Percentiles rank a stretch among this genome's conserved stretches.
phyloP scores from a whole-genome alignment of 2,329 filamentous ascomycete genomes.

The Neurospora crassa region DNA sequence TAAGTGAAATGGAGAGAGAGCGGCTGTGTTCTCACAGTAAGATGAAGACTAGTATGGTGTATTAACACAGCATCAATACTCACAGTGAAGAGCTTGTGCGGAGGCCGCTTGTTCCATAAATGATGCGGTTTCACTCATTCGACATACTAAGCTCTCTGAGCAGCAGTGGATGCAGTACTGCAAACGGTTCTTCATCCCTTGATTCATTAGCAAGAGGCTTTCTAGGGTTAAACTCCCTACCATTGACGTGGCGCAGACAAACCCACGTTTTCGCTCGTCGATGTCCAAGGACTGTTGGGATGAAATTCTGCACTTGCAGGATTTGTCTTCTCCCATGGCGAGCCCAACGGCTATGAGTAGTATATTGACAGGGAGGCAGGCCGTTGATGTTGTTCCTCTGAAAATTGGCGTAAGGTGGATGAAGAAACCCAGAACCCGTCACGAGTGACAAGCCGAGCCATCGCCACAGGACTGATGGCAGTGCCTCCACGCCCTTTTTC shows the following conservation, averaged over 20 bases:
- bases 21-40: neutral
- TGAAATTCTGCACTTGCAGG: neutral
- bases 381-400: too few relatives aligned
- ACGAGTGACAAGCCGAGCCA: too few relatives aligned
- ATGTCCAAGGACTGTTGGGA: neutral
- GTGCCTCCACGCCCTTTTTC: too few relatives aligned
- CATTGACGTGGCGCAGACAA: neutral
- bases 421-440: too few relatives aligned
- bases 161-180: neutral
- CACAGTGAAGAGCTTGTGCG: neutral
- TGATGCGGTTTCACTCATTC: neutral
- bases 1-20: neutral
- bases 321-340: too few relatives aligned
- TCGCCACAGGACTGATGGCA: too few relatives aligned
- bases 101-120: neutral
- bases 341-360: too few relatives aligned
- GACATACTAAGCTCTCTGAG: neutral
- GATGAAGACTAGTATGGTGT: neutral
- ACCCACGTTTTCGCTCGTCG: neutral
- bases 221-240: neutral
- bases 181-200: neutral
- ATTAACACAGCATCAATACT: neutral
- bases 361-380: too few relatives aligned
- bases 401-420: too few relatives aligned
- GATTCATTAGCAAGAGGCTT: neutral